Conservation (phyloP, 2,329 filamentous ascomycete genomes). For the Stagonosporopsis vannaccii region DNA sequence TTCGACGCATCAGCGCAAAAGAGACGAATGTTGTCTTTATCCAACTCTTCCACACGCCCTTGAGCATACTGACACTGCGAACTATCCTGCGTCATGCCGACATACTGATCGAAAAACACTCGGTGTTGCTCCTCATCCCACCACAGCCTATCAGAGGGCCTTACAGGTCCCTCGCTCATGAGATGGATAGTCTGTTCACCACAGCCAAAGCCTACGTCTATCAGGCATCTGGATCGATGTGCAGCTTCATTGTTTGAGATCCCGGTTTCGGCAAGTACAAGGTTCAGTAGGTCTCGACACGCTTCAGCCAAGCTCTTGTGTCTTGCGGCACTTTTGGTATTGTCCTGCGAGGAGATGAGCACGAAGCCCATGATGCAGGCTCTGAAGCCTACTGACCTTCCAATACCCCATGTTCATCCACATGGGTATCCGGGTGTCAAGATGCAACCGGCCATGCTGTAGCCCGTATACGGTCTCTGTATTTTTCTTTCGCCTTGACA, state of each 20-base stretch:
- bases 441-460: conserved; percentile 64
- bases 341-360: not conserved
- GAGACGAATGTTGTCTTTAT: conserved; percentile 41
- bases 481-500: not conserved
- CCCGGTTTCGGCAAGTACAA: conserved; percentile 56
- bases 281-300: conserved; percentile 57
- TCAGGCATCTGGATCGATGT: conserved; percentile 34
- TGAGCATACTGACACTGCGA: conserved; percentile 53
- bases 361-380: not conserved
- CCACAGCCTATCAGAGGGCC: conserved; percentile 24
- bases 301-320: conserved; percentile 52
- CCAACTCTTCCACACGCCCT: conserved; percentile 21
- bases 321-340: not conserved
- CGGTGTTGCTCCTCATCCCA: conserved; percentile 20
- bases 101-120: conserved; percentile 48
- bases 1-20: conserved; percentile 61
- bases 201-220: conserved; percentile 67
- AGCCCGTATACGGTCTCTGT: conserved; percentile 54
- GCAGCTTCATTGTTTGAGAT: conserved; percentile 32
- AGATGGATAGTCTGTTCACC: conserved; percentile 64
- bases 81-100: conserved; percentile 61
- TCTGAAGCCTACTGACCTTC: conserved; percentile 49
- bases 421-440: conserved; percentile 59
- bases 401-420: conserved; percentile 72
- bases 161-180: conserved; percentile 27